phyloP scores from a whole-genome alignment of 2,329 filamentous ascomycete genomes.

The Phaeophleospora eucalypticola region DNA sequence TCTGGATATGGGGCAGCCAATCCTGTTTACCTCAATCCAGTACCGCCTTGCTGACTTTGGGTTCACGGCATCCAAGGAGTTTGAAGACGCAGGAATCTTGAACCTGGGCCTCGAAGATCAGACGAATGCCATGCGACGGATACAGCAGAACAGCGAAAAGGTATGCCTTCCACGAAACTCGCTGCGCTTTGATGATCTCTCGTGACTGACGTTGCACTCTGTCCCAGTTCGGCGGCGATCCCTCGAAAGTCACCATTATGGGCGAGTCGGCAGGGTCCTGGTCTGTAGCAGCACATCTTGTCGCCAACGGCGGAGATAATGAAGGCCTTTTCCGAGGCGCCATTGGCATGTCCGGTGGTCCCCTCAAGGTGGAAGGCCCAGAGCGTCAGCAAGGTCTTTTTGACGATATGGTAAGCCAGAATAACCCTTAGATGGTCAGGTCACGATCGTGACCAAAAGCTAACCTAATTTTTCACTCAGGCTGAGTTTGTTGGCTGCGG shows the following conservation, averaged over 20 bases:
- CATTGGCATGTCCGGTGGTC: conserved; percentile 9
- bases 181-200: too few relatives aligned
- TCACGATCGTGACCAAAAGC: neutral
- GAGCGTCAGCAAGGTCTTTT: conserved; percentile 39
- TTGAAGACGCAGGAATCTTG: conserved; percentile 50
- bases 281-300: conserved; percentile 47
- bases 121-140: conserved; percentile 43
- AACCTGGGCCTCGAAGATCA: conserved; percentile 40
- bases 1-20: conserved; percentile 14
- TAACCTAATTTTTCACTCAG: conserved; percentile 4
- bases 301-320: conserved; percentile 48
- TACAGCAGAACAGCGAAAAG: conserved; percentile 41
- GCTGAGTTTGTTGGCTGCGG: conserved; percentile 33
- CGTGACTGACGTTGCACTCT: too few relatives aligned
- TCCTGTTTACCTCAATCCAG: conserved; percentile 32
- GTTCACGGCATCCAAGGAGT: conserved; percentile 57
- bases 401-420: conserved; percentile 55
- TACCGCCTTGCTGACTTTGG: conserved; percentile 64
- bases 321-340: conserved; percentile 8
- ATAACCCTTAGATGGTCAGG: too few relatives aligned
- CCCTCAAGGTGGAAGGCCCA: conserved; percentile 8
- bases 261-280: conserved; percentile 34
- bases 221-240: conserved; percentile 35
- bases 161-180: too few relatives aligned
- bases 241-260: conserved; percentile 21